These are phyloP conservation scores for Hygrophorus russula DNA, from an alignment of 768 basidiomycete genomes.

Conservation along the genomic window DNA sequence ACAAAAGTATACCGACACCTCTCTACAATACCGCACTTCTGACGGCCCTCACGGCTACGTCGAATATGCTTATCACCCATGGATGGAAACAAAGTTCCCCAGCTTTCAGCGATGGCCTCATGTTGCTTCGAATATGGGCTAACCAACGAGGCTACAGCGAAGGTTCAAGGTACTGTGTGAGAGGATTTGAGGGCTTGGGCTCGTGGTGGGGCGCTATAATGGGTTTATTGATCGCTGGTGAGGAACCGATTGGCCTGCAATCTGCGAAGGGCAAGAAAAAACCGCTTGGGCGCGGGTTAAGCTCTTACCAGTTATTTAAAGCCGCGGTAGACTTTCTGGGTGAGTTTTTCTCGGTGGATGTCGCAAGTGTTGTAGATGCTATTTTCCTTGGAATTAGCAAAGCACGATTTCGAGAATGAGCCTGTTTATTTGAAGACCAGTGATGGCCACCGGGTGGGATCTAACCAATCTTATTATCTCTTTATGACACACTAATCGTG, in stretches of 20 bases:
- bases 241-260: conserved; percentile 29
- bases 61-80: conserved; percentile 44
- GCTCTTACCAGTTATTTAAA: conserved; percentile 84
- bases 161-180: conserved; percentile 42
- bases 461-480: not conserved
- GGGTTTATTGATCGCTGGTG: conserved; percentile 53
- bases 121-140: conserved; percentile 84
- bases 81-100: conserved; percentile 42
- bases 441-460: conserved; percentile 42
- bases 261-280: conserved; percentile 19
- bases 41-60: conserved; percentile 32
- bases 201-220: conserved; percentile 60
- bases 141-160: conserved; percentile 71
- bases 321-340: conserved; percentile 78
- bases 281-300: conserved; percentile 69
- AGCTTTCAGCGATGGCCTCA: conserved; percentile 61
- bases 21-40: conserved; percentile 73
- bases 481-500: too few relatives aligned
- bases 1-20: conserved; percentile 43
- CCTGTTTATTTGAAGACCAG: conserved; percentile 48
- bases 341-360: conserved; percentile 23
- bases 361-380: conserved; percentile 4
- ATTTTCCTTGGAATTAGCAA: conserved; percentile 33
- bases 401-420: conserved; percentile 51
- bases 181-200: conserved; percentile 62